A percentile compares a stretch with the other conserved stretches of the same genome.
phyloP scores from a whole-genome alignment of 345 rosid genomes.

The Eucalyptus erythrocorys region DNA sequence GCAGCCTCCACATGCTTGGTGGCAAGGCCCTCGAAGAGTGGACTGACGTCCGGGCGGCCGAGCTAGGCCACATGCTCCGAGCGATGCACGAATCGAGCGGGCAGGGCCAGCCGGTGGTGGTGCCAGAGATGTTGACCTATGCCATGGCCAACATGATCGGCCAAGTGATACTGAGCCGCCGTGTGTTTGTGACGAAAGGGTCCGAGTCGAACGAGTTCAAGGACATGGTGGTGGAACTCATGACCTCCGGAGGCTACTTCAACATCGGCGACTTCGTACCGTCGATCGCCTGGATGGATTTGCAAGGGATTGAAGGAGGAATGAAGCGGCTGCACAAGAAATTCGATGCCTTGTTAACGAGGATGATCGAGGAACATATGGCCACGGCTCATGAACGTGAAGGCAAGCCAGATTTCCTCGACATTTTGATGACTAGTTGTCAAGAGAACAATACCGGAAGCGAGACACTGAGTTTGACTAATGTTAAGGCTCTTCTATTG shows the following conservation, averaged over 20 bases:
- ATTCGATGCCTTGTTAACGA: conserved; percentile 28
- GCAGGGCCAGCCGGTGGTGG: conserved; percentile 12
- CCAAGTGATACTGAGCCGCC: conserved; percentile 31
- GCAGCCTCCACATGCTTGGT: conserved; percentile 51
- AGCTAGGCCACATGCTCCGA: conserved; percentile 37
- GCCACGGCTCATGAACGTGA: conserved; percentile 13
- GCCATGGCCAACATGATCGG: conserved; percentile 54
- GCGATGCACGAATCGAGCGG: conserved; percentile 20
- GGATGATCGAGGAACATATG: conserved; percentile 39
- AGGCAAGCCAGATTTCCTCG: conserved; percentile 48
- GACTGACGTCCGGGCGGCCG: conserved; percentile 12
- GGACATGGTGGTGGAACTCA: conserved; percentile 54
- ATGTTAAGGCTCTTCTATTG: conserved; percentile 53
- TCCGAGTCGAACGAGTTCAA: conserved; percentile 35
- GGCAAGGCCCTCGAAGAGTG: conserved; percentile 46
- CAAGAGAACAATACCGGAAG: conserved; percentile 1
- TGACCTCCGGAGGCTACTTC: conserved; percentile 37
- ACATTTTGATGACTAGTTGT: conserved; percentile 16
- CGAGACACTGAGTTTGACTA: conserved; percentile 18
- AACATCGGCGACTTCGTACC: conserved; percentile 55
- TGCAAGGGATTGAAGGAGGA: conserved; percentile 43
- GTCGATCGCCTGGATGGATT: conserved; percentile 49
- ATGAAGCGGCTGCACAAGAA: conserved; percentile 41
- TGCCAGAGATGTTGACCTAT: conserved; percentile 32
- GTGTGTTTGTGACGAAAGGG: conserved; percentile 32